Evolutionary conservation across 768 basidiomycete genomes (phyloP).

Genomic region (Naganishia friedmannii): DNA sequence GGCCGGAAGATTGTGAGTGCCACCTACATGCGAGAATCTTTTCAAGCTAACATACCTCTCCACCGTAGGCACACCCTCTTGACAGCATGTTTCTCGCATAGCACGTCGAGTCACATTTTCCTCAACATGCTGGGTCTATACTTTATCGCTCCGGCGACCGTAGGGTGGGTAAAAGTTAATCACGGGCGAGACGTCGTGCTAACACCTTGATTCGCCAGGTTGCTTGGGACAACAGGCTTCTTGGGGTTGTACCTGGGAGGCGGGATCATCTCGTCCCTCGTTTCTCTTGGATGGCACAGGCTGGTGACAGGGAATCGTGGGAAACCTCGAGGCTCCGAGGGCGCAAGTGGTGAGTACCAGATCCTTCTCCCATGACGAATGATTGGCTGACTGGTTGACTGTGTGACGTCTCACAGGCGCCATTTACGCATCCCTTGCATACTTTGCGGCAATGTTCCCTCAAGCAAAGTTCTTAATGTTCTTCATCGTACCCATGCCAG

Average conservation of each 20-base stretch:
- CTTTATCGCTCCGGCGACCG: constrained; percentile 47
- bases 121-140: constrained; percentile 49
- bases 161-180: constrained; percentile 42
- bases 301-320: constrained; percentile 27
- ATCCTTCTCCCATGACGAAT: neutral
- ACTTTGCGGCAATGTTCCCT: constrained; percentile 48
- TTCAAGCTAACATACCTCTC: neutral
- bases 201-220: constrained; percentile 23
- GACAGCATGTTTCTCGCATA: constrained; percentile 48
- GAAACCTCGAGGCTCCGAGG: constrained; percentile 40
- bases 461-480: constrained; percentile 45
- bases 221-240: constrained; percentile 48
- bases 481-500: constrained; percentile 50
- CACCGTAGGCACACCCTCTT: constrained; percentile 44
- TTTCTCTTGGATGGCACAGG: constrained; percentile 43
- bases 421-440: constrained; percentile 48
- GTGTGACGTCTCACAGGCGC: constrained; percentile 33
- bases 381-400: neutral
- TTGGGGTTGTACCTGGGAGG: constrained; percentile 49
- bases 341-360: constrained; percentile 36
- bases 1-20: constrained; percentile 46
- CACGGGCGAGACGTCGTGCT: neutral
- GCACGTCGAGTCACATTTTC: constrained; percentile 45
- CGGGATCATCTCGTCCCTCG: constrained; percentile 41
- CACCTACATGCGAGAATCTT: neutral